Conservation (phyloP, 306 rosid species). For the Gillenia trifoliata region DNA sequence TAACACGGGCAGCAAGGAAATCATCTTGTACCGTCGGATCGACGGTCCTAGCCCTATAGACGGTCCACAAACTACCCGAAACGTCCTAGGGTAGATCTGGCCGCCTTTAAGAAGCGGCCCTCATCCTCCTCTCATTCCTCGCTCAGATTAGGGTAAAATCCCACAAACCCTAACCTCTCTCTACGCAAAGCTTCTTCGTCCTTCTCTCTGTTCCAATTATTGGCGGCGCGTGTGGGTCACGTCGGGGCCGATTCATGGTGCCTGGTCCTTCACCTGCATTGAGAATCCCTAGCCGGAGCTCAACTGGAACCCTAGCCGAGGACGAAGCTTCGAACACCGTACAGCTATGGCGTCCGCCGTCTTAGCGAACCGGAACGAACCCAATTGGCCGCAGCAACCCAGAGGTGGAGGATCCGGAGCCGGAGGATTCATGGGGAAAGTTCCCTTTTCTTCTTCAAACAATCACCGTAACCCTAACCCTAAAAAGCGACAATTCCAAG, state of each 20-base stretch:
- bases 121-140: slow-evolving; percentile 44
- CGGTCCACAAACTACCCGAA: slow-evolving; percentile 36
- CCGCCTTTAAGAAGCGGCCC: slow-evolving; percentile 75
- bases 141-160: slow-evolving; percentile 71
- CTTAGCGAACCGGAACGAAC: slow-evolving; percentile 64
- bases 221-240: slow-evolving; percentile 33
- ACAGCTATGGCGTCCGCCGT: slow-evolving; percentile 77
- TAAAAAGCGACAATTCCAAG: slow-evolving; percentile 37
- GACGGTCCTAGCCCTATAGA: neutral
- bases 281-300: slow-evolving; percentile 40
- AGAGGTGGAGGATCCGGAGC: slow-evolving; percentile 58
- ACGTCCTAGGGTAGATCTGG: slow-evolving; percentile 69
- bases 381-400: slow-evolving; percentile 63
- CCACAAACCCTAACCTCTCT: slow-evolving; percentile 42
- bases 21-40: slow-evolving; percentile 21
- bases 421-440: slow-evolving; percentile 85
- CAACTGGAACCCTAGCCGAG: slow-evolving; percentile 19
- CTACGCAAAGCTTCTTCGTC: neutral
- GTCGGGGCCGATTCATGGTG: slow-evolving; percentile 28
- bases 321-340: slow-evolving; percentile 22
- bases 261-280: slow-evolving; percentile 31
- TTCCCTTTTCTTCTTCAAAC: slow-evolving; percentile 52
- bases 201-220: neutral
- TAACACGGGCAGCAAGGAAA: slow-evolving; percentile 24
- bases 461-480: slow-evolving; percentile 58